phyloP scores from a whole-genome alignment of 345 rosid genomes.

The Sonneratia caseolaris region DNA sequence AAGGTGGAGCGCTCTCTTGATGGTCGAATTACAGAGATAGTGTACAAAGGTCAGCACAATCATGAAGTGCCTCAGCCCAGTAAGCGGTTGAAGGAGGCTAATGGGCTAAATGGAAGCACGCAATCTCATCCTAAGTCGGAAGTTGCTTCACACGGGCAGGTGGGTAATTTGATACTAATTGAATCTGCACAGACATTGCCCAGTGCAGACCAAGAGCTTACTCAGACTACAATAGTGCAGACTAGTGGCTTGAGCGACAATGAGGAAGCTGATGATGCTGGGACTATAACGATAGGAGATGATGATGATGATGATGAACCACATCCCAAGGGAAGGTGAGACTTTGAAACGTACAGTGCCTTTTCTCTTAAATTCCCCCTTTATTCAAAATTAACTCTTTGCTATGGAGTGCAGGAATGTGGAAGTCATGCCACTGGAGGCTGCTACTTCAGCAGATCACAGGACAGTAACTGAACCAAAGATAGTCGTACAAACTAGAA shows the following conservation, averaged over 20 bases:
- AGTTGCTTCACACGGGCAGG: conserved; percentile 18
- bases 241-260: conserved; percentile 32
- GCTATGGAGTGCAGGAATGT: conserved; percentile 32
- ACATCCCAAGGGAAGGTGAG: conserved; percentile 63
- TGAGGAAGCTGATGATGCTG: conserved; percentile 40
- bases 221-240: conserved; percentile 22
- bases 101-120: conserved; percentile 23
- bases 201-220: conserved; percentile 31
- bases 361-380: background rate
- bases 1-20: conserved; percentile 82
- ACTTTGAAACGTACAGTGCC: background rate
- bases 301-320: conserved; percentile 48
- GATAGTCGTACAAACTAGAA: conserved; percentile 89
- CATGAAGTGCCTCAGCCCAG: conserved; percentile 65
- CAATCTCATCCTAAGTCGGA: conserved; percentile 37
- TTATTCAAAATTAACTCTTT: background rate
- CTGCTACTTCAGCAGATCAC: conserved; percentile 36
- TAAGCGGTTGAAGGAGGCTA: conserved; percentile 49
- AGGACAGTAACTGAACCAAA: conserved; percentile 76
- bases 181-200: conserved; percentile 18
- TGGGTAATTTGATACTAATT: background rate
- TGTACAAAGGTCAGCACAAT: conserved; percentile 89
- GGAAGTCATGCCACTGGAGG: conserved; percentile 28
- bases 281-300: conserved; percentile 30
- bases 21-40: conserved; percentile 86